Base-by-base conservation (phyloP, 345 rosid species). In the Raphanus sativus region DNA sequence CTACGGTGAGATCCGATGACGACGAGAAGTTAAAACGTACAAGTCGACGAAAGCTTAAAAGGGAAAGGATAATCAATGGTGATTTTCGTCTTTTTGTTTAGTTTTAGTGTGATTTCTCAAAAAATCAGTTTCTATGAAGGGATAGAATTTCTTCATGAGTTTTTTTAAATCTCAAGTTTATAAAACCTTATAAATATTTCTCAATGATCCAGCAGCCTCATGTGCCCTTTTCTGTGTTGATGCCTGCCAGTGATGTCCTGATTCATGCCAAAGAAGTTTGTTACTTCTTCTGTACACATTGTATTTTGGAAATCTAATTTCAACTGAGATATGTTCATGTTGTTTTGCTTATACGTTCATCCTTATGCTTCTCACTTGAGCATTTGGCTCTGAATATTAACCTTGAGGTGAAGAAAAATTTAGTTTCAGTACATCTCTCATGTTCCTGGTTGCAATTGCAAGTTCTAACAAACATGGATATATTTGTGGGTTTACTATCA, bases 251-350 rank as follows among this genome's bases (percentile, higher is more conserved):
- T 69, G 97, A 92, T 78, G 91, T 90, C 70, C 87, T 86, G 65
- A 89, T 89, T 63, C 95, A 91, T 77, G 92, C 93, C 67, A 92
- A 86, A 85, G 93, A 92, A 97, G 98, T 94, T 74, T 38, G 81
- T 73, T 74, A 24, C 48, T 70, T 29, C 29, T 36, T 65, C 25
- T 29, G 8, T 65, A 34, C 36, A 21, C 64, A 32, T 3, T n/a
- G 1, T 59, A 40, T 32, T 17, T 4, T 58, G n/a, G 3, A 42
- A 73, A 28, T 38, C 45, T 64, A 13, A 13, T 12, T 9, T 38
- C 7, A 28, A 48, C 62, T 3, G 1, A 58, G 38, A 16, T 54
- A 2, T 42, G 60, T 61, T 48, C 24, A 24, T 32, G 6, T 2
- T 30, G 10, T 65, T 66, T 40, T 65, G 54, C 17, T 58, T 28